Evolutionary conservation across 108 stramenopile species (phyloP).

Genomic region (Schizochytrium sp.): DNA sequence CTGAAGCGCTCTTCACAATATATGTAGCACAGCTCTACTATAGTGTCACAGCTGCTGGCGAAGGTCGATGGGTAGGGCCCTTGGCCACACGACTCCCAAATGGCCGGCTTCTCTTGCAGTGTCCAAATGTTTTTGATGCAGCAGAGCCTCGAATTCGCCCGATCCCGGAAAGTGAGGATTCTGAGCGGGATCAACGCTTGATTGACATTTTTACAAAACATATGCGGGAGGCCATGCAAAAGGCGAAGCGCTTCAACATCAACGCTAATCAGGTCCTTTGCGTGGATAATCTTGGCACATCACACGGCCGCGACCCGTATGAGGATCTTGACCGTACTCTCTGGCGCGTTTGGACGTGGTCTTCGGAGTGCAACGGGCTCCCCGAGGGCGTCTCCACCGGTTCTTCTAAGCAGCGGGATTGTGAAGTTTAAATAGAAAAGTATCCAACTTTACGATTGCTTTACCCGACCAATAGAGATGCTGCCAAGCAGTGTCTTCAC

Average conservation of each 20-base stretch:
- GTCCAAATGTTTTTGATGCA: constrained; percentile 47
- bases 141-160: constrained; percentile 42
- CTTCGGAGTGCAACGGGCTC: constrained; percentile 18
- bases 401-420: background rate
- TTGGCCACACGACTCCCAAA: background rate
- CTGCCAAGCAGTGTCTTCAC: no score
- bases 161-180: background rate
- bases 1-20: background rate
- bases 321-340: constrained; percentile 18
- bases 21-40: background rate
- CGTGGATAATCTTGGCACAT: constrained; percentile 47
- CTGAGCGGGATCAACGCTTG: background rate
- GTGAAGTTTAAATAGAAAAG: background rate
- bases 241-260: constrained; percentile 19
- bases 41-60: background rate
- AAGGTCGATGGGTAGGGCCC: constrained; percentile 34
- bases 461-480: no score
- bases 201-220: constrained; percentile 27
- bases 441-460: no score
- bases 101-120: constrained; percentile 15
- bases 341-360: constrained; percentile 58
- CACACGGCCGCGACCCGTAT: constrained; percentile 47
- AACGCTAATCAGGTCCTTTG: background rate
- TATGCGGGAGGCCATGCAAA: constrained; percentile 6
- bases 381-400: constrained; percentile 22